Evolutionary conservation across 2,329 filamentous ascomycete genomes (phyloP).

Genomic region (Tolypocladium tundrense): DNA sequence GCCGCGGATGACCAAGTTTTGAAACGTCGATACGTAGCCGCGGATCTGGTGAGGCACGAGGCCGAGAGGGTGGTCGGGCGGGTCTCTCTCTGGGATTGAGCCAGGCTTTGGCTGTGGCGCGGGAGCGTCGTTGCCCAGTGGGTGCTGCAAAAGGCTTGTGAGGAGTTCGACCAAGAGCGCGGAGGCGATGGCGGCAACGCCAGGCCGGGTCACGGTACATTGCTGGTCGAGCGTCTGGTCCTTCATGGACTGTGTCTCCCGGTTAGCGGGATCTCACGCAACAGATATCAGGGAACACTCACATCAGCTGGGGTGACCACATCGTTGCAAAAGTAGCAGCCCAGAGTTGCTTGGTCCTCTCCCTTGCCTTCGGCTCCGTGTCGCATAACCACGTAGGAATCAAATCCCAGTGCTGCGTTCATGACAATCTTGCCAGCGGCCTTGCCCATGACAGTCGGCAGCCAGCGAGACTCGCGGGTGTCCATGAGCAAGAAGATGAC

Average conservation of each 20-base stretch:
- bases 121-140: conserved; percentile 52
- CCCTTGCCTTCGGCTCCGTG: conserved; percentile 61
- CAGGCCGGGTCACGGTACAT: conserved; percentile 92
- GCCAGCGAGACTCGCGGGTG: conserved; percentile 85
- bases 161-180: conserved; percentile 84
- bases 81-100: conserved; percentile 41
- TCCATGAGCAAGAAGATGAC: conserved; percentile 96
- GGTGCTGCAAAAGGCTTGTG: conserved; percentile 80
- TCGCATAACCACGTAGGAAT: conserved; percentile 94
- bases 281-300: conserved; percentile 27
- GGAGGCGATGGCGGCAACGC: conserved; percentile 85
- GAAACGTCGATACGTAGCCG: conserved; percentile 65
- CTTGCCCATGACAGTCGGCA: conserved; percentile 94
- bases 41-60: conserved; percentile 73
- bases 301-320: conserved; percentile 91
- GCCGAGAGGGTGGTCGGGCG: conserved; percentile 49
- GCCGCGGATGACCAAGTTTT: conserved; percentile 63
- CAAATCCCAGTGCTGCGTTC: conserved; percentile 92
- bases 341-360: conserved; percentile 56
- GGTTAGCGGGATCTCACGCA: neutral
- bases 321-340: conserved; percentile 98
- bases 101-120: conserved; percentile 37
- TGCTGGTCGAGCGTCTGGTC: conserved; percentile 95
- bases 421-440: conserved; percentile 87
- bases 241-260: conserved; percentile 63